Conservation (phyloP, 1,284 basidiomycete species). For the Ceratobasidium sp. region DNA sequence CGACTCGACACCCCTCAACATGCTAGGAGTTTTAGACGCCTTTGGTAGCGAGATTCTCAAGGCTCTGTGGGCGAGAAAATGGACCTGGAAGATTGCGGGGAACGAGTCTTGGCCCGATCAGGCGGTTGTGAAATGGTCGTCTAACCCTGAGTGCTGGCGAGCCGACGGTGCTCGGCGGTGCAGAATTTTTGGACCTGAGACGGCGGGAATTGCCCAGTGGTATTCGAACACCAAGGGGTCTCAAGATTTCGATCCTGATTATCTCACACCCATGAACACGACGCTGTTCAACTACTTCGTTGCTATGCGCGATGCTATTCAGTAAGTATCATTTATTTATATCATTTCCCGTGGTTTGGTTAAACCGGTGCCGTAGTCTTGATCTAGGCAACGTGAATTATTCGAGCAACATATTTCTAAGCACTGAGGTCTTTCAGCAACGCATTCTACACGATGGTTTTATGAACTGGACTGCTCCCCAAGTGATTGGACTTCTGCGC, state of each 20-base stretch:
- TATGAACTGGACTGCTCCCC: constrained; percentile 21
- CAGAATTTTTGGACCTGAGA: neutral
- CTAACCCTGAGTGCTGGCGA: neutral
- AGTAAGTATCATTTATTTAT: neutral
- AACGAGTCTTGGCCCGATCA: constrained; percentile 43
- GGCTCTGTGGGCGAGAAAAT: constrained; percentile 41
- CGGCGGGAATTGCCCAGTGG: constrained; percentile 32
- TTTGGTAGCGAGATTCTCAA: constrained; percentile 39
- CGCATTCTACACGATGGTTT: constrained; percentile 23
- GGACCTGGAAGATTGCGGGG: constrained; percentile 33
- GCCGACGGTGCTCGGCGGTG: neutral
- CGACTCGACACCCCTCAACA: constrained; percentile 23
- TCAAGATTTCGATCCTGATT: constrained; percentile 19
- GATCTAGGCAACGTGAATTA: constrained; percentile 41
- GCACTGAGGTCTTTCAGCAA: constrained; percentile 5
- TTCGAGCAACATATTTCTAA: constrained; percentile 31
- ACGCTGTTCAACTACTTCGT: constrained; percentile 42
- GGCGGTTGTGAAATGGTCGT: constrained; percentile 39
- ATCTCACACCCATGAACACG: constrained; percentile 39
- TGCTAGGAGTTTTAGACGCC: constrained; percentile 40
- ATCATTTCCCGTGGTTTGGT: too few species aligned
- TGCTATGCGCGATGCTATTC: constrained; percentile 33
- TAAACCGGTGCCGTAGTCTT: neutral
- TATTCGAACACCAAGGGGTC: constrained; percentile 41
- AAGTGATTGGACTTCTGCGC: neutral